Evolutionary conservation across 352 stramenopile genomes (phyloP), one percentile per base, ranked within the genome.

Genomic region (Phytophthora cajani): DNA sequence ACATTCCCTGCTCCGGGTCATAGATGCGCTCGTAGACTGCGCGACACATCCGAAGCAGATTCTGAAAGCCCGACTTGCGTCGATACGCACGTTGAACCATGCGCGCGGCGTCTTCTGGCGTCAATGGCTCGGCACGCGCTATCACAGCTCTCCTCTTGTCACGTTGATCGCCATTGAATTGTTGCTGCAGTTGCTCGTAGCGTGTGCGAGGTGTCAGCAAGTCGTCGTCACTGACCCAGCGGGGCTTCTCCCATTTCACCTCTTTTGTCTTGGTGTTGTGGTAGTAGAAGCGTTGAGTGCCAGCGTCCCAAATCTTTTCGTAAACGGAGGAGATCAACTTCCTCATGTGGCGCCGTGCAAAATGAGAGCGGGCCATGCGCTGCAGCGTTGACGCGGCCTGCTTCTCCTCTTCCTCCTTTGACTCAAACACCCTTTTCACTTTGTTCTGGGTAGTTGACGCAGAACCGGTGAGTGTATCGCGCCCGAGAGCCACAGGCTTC

Each of bases 221-320:
- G 47, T 93, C 84, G 36, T 62, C 74, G 51, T 94, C 87, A 62
- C 67, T 82, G 21, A 93, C 84, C 82, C 80, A 93, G 1, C 73
- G 74, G 14, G 87, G 88, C 19, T 84, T 82, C 53, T 80, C 72
- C 88, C 88, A 95, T 59, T 81, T 90, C 6, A 93, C 87, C 40
- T 79, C 58, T 47, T 89, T 80, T 19, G 83, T 92, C 23, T 72
- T 75, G 8, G 80, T 92, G 69, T 95, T 95, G 68, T 92, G 87
- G 53, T 93, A 95, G 76, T 92, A 95, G 54, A 90, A 94, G 0
- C 79, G 77, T 23, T 71, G 58, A 2, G 72, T 73, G 6, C 40
- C 27, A 9, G 32, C 50, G 64, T 94, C 85, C 84, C 83, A 94
- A 62, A 94, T 92, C 67, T 93, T 94, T 57, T 93, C 81, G 62